Percentiles rank a stretch among this genome's conserved stretches.
Evolutionary conservation across 768 basidiomycete genomes (phyloP).

Genomic region (Lenzites betulinus): DNA sequence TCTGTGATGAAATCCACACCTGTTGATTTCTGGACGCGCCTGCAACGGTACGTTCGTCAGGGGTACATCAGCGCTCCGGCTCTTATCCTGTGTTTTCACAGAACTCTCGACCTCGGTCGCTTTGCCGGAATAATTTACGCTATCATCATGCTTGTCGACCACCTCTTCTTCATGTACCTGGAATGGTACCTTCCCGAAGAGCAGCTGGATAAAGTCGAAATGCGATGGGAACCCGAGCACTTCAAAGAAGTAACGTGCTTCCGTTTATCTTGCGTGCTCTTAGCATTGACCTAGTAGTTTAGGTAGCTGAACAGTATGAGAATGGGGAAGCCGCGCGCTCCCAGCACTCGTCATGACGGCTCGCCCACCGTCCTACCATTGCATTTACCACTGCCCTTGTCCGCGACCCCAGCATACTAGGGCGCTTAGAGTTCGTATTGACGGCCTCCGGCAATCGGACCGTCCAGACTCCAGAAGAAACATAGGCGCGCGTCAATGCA

Average conservation of each 20-base stretch:
- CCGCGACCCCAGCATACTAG: too few relatives aligned
- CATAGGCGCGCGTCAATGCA: too few relatives aligned
- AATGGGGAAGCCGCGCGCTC: not conserved
- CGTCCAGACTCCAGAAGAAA: too few relatives aligned
- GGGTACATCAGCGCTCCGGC: not conserved
- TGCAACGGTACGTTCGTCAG: conserved; percentile 56
- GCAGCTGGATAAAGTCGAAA: conserved; percentile 71
- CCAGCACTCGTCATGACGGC: not conserved
- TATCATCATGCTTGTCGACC: conserved; percentile 86
- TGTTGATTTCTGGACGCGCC: conserved; percentile 75
- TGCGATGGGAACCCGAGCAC: conserved; percentile 54
- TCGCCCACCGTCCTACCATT: not conserved
- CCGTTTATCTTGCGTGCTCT: too few relatives aligned
- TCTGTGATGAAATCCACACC: conserved; percentile 61
- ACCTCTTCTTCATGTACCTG: conserved; percentile 81
- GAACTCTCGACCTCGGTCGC: conserved; percentile 75
- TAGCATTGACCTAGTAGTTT: not conserved
- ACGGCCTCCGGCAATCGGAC: not conserved
- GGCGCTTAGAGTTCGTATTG: too few relatives aligned
- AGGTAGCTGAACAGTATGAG: conserved; percentile 9
- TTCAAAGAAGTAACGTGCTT: conserved; percentile 36
- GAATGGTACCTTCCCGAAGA: conserved; percentile 84
- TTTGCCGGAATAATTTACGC: conserved; percentile 88
- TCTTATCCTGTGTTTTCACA: conserved; percentile 28
- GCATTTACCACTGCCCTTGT: too few relatives aligned